Percentiles rank a stretch among this genome's conserved stretches.
These are phyloP conservation scores for Penstemon davidsonii DNA, from an alignment of 257 asterid genomes.

Conservation along the genomic window DNA sequence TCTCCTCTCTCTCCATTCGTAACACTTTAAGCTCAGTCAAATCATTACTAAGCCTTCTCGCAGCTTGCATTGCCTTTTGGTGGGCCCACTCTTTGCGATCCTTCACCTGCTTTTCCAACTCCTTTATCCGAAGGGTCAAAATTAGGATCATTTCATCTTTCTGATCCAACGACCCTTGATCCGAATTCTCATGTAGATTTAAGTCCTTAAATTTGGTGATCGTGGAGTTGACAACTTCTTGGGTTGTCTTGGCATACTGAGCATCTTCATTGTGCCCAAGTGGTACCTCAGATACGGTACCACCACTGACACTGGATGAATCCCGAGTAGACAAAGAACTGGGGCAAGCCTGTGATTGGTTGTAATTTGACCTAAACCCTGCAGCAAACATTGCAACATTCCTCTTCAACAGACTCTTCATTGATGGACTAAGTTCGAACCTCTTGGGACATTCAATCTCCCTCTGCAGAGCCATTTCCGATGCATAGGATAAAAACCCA, in stretches of 20 bases:
- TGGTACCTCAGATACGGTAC: conserved; percentile 29
- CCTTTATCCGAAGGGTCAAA: conserved; percentile 77
- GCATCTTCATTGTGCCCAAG: conserved; percentile 40
- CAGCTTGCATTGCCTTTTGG: conserved; percentile 97
- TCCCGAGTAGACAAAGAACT: conserved; percentile 53
- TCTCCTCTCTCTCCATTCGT: conserved; percentile 94
- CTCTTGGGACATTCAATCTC: conserved; percentile 93
- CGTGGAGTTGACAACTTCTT: conserved; percentile 73
- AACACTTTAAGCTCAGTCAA: conserved; percentile 80
- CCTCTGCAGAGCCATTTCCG: conserved; percentile 65
- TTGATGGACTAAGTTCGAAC: conserved; percentile 82
- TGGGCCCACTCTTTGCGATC: conserved; percentile 97
- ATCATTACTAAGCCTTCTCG: conserved; percentile 84
- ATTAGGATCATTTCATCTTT: conserved; percentile 80
- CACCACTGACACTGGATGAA: conserved; percentile 35
- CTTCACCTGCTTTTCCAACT: conserved; percentile 78
- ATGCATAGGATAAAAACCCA: conserved; percentile 50
- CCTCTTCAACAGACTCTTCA: conserved; percentile 80
- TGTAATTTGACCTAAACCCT: conserved; percentile 72
- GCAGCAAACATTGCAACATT: conserved; percentile 94
- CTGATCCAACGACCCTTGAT: conserved; percentile 58
- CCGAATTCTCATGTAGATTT: conserved; percentile 73
- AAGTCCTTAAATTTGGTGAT: conserved; percentile 78
- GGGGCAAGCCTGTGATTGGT: conserved; percentile 59
- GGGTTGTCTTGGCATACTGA: conserved; percentile 50